Evolutionary conservation across 2,329 filamentous ascomycete genomes (phyloP).

Genomic region (Talaromyces pinophilus): DNA sequence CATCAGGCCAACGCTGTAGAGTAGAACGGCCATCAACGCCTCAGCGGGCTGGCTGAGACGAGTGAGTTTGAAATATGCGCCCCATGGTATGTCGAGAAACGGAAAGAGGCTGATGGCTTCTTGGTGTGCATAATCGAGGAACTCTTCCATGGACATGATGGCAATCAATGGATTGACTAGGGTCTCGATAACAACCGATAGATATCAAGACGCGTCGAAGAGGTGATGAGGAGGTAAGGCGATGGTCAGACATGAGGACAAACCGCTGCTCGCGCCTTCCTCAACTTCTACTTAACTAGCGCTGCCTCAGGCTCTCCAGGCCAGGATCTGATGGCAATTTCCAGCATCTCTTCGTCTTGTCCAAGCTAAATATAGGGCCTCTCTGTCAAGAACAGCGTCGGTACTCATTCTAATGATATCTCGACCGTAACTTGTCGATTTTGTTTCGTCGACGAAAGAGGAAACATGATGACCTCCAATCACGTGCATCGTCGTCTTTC

Average conservation of each 20-base stretch:
- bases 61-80: slow-evolving; percentile 16
- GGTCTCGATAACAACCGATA: no score
- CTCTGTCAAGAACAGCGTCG: neutral
- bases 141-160: neutral
- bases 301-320: neutral
- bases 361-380: neutral
- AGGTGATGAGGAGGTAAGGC: neutral
- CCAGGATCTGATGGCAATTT: neutral
- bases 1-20: slow-evolving; percentile 1
- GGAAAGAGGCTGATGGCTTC: neutral
- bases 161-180: no score
- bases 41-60: neutral
- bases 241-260: neutral
- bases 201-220: neutral
- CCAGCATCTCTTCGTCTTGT: neutral
- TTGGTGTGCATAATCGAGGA: neutral
- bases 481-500: neutral
- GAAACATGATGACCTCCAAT: neutral
- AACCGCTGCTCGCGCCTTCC: neutral
- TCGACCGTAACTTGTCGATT: neutral
- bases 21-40: neutral
- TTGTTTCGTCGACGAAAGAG: neutral
- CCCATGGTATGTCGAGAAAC: neutral
- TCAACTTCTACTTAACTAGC: neutral
- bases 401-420: neutral